Evolutionary conservation across 2,329 filamentous ascomycete genomes (phyloP), one percentile per base, ranked within the genome.

Genomic region (Aspergillus floridensis): DNA sequence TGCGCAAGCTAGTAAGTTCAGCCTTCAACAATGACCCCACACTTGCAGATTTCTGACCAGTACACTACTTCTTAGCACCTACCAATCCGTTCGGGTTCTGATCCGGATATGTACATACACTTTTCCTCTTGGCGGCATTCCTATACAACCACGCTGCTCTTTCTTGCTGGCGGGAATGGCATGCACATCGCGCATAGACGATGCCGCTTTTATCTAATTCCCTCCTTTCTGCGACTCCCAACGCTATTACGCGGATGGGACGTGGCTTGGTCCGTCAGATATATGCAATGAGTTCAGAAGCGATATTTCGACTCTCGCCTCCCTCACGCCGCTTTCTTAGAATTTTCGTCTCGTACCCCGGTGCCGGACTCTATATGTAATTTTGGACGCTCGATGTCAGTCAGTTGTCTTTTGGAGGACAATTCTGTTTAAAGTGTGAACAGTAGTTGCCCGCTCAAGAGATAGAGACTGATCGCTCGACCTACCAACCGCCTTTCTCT

Each of bases 1-100:
- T 66, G 84, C 90, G 55, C 91, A 96, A 86, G 95, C 95, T 71
- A 99, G 93, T 98, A 88, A 89, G 93, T 93, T 59, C 32, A 49
- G 51, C 49, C 26, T 31, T 50, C 46, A 64, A 69, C 65, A 68
- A 56, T 32, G 54, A 21, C 47, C 11, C 11, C 32, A 35, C 2
- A 16, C 12, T 5, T 35, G n/a, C 38, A 16, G 38, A 44, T 44
- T 19, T 44, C 38, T 44, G 16, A 44, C 38, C 8, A 16, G 32
- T 35, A 35, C 14, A 16, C 47, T 5, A 4, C 31, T 26, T 41
- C 35, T 21, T 66, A 89, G 87, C 87, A 59, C 86, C 87, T 53
- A 82, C 87, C 68, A 90, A 90, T 72, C 87, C 87, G 2, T 90
- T 90, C 74, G 87, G 87, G 46, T 90, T 89, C 67, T 89, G 82